These are phyloP conservation scores for Tylopilus sp. DNA, from an alignment of 768 basidiomycete genomes.

Conservation along the genomic window DNA sequence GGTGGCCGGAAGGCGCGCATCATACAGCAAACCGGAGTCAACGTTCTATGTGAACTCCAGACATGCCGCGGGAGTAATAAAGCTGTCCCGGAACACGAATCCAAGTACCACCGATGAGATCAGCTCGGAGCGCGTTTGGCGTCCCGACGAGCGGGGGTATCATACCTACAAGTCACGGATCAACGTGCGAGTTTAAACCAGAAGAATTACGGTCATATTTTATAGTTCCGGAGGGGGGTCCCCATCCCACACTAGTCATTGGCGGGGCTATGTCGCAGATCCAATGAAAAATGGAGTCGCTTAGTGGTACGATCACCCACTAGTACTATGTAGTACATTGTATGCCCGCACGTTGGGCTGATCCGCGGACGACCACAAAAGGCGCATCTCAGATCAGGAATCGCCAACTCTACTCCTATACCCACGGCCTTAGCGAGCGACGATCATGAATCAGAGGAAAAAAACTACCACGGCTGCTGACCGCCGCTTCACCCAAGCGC, in stretches of 20 bases:
- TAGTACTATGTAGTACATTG: neutral
- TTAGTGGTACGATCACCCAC: neutral
- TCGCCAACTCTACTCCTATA: conserved; percentile 1
- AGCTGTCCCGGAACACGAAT: conserved; percentile 12
- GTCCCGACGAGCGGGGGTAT: neutral
- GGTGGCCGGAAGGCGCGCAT: conserved; percentile 18
- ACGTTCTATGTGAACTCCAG: conserved; percentile 19
- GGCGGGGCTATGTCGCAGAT: conserved; percentile 8
- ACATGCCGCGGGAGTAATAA: conserved; percentile 28
- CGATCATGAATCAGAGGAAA: conserved; percentile 19
- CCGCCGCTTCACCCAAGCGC: conserved; percentile 8
- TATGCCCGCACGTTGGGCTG: conserved; percentile 9
- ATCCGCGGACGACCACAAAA: conserved; percentile 28
- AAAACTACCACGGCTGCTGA: neutral
- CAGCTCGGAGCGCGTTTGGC: conserved; percentile 1
- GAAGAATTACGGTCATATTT: neutral
- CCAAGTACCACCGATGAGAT: conserved; percentile 6
- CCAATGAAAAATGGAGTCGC: neutral
- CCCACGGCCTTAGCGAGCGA: conserved; percentile 18
- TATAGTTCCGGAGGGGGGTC: conserved; percentile 9
- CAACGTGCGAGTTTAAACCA: neutral
- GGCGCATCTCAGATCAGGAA: conserved; percentile 18
- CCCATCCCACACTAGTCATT: neutral
- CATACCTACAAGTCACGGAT: neutral
- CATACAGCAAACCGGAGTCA: conserved; percentile 4